These are phyloP conservation scores for Fusarium piperis DNA, from an alignment of 2,329 filamentous ascomycete genomes.

Conservation along the genomic window DNA sequence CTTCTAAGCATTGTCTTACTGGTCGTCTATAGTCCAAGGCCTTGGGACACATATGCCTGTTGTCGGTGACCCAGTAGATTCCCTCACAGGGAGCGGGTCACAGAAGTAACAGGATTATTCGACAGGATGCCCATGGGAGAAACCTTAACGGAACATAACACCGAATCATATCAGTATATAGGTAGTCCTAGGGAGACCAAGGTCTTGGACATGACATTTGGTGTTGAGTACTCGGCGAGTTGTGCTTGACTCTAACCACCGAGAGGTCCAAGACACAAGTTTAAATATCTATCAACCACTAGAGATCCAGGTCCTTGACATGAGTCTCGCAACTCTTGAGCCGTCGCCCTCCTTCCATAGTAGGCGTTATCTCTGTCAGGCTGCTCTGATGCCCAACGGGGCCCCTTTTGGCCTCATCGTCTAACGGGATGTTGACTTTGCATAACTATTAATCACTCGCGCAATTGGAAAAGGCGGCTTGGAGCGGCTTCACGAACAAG, in stretches of 20 bases:
- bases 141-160: not conserved
- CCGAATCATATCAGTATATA: not conserved
- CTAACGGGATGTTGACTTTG: not conserved
- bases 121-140: not conserved
- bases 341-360: not conserved
- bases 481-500: not conserved
- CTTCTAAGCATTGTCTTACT: not conserved
- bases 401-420: not conserved
- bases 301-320: not conserved
- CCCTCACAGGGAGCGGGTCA: not conserved
- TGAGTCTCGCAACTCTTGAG: not conserved
- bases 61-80: not conserved
- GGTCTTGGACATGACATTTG: not conserved
- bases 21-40: not conserved
- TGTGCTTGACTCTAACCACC: not conserved
- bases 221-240: not conserved
- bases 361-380: not conserved
- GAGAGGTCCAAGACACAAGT: not conserved
- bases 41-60: not conserved
- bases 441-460: not conserved
- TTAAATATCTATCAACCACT: not conserved
- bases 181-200: not conserved
- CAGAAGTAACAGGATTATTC: not conserved
- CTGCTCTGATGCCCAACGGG: not conserved
- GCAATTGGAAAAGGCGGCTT: not conserved